phyloP scores from a whole-genome alignment of 495 filamentous ascomycete species.

The Lophium mytilinum region DNA sequence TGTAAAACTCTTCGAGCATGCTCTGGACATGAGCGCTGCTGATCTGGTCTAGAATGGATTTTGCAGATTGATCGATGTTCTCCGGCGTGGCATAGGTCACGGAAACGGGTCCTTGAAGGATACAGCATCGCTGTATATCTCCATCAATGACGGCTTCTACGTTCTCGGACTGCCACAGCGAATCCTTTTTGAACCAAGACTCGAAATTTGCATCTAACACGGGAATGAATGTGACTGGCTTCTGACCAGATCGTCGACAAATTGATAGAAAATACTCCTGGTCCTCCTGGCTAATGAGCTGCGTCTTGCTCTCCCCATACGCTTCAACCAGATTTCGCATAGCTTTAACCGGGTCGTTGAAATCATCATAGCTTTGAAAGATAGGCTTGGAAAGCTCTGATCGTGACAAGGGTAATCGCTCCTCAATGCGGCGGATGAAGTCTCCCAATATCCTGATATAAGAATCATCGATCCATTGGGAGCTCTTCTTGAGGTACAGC shows the following conservation, averaged over 20 bases:
- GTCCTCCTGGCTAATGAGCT: conserved; percentile 32
- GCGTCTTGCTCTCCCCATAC: conserved; percentile 21
- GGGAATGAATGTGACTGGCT: conserved; percentile 38
- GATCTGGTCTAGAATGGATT: conserved; percentile 32
- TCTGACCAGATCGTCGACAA: conserved; percentile 28
- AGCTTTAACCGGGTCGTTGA: conserved; percentile 4
- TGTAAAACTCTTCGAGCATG: conserved; percentile 14
- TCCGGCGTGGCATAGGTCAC: conserved; percentile 27
- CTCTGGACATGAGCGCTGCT: conserved; percentile 3
- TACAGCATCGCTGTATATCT: conserved; percentile 35
- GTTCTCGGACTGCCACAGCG: conserved; percentile 40
- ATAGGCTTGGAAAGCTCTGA: conserved; percentile 7
- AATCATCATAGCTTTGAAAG: conserved; percentile 7
- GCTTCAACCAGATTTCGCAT: conserved; percentile 2
- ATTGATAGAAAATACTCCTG: conserved; percentile 29
- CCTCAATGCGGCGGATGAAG: conserved; percentile 29
- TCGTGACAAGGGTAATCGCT: conserved; percentile 19
- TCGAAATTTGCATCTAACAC: conserved; percentile 37
- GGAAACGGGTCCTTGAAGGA: conserved; percentile 39
- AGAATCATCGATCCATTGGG: conserved; percentile 36
- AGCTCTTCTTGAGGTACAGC: conserved; percentile 34
- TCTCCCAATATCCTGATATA: conserved; percentile 27
- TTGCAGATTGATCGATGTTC: conserved; percentile 27
- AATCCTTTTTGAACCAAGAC: conserved; percentile 41
- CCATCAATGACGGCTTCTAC: conserved; percentile 35